phyloP scores from a whole-genome alignment of 1,284 basidiomycete species.

The Rhizopogon parksii region DNA sequence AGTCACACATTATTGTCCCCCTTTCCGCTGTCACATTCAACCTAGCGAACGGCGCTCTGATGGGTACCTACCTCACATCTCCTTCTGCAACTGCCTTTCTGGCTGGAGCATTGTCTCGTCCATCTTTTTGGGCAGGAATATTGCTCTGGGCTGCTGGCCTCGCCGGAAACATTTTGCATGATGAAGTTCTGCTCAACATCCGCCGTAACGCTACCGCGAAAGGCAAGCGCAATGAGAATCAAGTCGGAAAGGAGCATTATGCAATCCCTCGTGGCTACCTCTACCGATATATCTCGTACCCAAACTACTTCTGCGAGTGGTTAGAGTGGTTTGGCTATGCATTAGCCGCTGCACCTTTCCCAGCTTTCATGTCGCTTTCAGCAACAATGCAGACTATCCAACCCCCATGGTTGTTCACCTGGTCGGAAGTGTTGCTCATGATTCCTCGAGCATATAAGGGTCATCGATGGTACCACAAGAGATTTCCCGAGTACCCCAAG shows the following conservation, averaged over 20 bases:
- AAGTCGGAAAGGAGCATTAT: constrained; percentile 47
- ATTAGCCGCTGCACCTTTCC: constrained; percentile 49
- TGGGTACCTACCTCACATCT: constrained; percentile 65
- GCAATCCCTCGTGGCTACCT: constrained; percentile 78
- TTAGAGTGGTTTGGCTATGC: constrained; percentile 80
- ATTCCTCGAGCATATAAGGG: constrained; percentile 72
- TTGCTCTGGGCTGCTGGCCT: constrained; percentile 66
- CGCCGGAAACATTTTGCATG: constrained; percentile 77
- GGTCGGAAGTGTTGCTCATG: constrained; percentile 70
- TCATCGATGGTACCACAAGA: constrained; percentile 73
- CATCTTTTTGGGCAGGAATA: constrained; percentile 58
- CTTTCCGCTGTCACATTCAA: constrained; percentile 63
- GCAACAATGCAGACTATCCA: constrained; percentile 38
- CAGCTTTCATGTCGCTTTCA: constrained; percentile 22
- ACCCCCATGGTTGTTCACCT: constrained; percentile 73
- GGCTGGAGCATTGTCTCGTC: constrained; percentile 27
- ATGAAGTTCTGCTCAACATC: constrained; percentile 79
- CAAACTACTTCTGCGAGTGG: constrained; percentile 93
- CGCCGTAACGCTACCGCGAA: constrained; percentile 42
- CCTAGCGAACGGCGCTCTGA: constrained; percentile 59
- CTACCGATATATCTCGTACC: constrained; percentile 79
- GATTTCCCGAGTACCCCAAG: constrained; percentile 65
- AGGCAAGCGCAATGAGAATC: constrained; percentile 24
- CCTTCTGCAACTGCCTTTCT: constrained; percentile 40
- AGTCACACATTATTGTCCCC: constrained; percentile 65